A percentile compares a stretch with the other conserved stretches of the same genome.
Evolutionary conservation across 176 grass and related monocot genomes (phyloP).

Genomic region (Tillandsia fasciculata): DNA sequence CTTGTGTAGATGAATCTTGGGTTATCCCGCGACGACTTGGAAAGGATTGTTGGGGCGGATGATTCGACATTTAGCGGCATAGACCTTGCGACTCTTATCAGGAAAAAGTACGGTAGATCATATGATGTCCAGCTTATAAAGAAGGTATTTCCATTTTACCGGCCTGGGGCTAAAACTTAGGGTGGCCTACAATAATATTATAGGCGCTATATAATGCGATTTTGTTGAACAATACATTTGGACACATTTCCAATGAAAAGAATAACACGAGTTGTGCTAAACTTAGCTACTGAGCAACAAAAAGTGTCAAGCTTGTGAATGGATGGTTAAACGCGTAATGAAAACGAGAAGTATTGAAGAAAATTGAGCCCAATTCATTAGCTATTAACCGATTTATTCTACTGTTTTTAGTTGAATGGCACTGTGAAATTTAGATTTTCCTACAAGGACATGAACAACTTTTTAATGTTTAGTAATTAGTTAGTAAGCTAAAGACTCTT

Average conservation of each 20-base stretch:
- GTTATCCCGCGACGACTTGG: slow-evolving; percentile 47
- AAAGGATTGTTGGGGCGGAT: slow-evolving; percentile 45
- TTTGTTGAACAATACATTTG: background rate
- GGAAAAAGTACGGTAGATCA: slow-evolving; percentile 79
- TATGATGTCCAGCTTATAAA: slow-evolving; percentile 86
- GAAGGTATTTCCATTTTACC: slow-evolving; percentile 31
- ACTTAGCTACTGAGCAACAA: no score
- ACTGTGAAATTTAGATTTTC: no score
- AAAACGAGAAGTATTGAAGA: no score
- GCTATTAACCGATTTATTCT: no score
- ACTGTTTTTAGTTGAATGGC: no score
- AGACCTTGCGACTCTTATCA: slow-evolving; percentile 82
- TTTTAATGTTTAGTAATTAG: no score
- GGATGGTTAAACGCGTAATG: no score
- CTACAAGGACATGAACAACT: no score
- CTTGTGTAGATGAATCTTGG: slow-evolving; percentile 21
- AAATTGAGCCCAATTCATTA: no score
- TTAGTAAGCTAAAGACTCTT: no score
- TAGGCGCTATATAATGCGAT: background rate
- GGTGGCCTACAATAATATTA: background rate
- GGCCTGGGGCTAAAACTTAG: background rate
- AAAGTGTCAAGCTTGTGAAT: no score
- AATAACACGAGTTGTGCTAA: no score
- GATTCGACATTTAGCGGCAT: slow-evolving; percentile 60
- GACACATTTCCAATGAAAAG: background rate